These are phyloP conservation scores for Exophiala xenobiotica DNA, from an alignment of 2,329 filamentous ascomycete species.

Conservation along the genomic window DNA sequence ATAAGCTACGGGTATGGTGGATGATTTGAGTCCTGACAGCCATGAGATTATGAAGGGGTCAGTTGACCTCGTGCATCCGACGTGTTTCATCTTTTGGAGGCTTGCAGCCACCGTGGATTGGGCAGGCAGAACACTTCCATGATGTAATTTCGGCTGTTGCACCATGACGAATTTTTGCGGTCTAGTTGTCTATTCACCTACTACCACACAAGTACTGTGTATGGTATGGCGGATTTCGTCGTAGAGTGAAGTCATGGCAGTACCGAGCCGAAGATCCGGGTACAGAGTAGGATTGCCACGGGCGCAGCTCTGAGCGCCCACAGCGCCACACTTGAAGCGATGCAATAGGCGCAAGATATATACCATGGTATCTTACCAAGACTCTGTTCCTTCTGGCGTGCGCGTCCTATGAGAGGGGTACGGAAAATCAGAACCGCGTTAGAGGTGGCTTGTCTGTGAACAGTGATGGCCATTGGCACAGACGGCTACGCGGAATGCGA, in stretches of 20 bases:
- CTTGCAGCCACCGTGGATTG: conserved; percentile 17
- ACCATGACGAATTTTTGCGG: conserved; percentile 13
- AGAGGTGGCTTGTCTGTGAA: background rate
- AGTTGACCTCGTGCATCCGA: conserved; percentile 26
- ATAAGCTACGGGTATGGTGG: too few species aligned
- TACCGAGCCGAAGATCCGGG: background rate
- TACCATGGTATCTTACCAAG: background rate
- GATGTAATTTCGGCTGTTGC: conserved; percentile 25
- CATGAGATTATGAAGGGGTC: conserved; percentile 19
- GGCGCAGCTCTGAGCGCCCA: too few species aligned
- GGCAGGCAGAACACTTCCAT: conserved; percentile 5
- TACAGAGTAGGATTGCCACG: too few species aligned
- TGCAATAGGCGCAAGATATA: too few species aligned
- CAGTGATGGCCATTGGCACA: background rate
- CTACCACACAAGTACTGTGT: too few species aligned
- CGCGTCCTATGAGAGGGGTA: background rate
- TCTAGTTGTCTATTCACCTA: conserved; percentile 8
- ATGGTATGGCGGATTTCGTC: too few species aligned
- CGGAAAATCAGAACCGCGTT: background rate
- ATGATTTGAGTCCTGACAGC: too few species aligned
- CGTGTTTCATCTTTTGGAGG: conserved; percentile 21
- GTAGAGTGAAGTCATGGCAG: too few species aligned
- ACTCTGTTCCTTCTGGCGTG: background rate
- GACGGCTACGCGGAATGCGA: background rate
- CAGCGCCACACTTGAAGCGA: background rate